phyloP scores from a whole-genome alignment of 352 stramenopile genomes.

The Pythium insidiosum region DNA sequence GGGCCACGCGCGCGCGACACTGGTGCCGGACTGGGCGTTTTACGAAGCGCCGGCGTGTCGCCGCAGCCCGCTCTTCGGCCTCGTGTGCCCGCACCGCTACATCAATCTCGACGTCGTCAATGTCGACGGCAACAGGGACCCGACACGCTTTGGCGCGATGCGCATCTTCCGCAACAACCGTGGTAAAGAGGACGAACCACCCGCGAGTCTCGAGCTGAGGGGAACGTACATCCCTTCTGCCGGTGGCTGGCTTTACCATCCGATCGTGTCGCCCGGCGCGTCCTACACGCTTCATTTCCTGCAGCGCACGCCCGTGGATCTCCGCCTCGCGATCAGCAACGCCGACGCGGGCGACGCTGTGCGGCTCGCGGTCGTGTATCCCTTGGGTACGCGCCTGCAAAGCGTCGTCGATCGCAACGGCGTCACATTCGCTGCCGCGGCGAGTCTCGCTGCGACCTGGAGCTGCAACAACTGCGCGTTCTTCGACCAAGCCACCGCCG shows the following conservation, averaged over 20 bases:
- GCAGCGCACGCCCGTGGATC: conserved; percentile 10
- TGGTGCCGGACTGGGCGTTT: conserved; percentile 26
- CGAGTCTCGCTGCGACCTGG: neutral
- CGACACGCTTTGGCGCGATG: conserved; percentile 14
- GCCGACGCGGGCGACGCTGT: conserved; percentile 13
- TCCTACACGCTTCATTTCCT: conserved; percentile 25
- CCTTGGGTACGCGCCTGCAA: conserved; percentile 10
- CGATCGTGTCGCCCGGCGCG: conserved; percentile 20
- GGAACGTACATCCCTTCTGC: conserved; percentile 27
- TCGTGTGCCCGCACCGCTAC: conserved; percentile 31
- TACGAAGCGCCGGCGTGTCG: conserved; percentile 17
- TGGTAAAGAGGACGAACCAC: neutral
- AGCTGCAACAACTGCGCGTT: conserved; percentile 24
- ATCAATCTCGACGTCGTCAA: conserved; percentile 28
- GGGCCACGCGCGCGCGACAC: conserved; percentile 6
- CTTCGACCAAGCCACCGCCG: conserved; percentile 12
- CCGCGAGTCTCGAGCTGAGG: conserved; percentile 12
- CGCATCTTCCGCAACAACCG: conserved; percentile 20
- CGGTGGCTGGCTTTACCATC: conserved; percentile 30
- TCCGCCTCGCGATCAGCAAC: conserved; percentile 20
- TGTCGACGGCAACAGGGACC: conserved; percentile 12
- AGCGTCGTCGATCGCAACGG: conserved; percentile 9
- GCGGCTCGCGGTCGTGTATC: conserved; percentile 20
- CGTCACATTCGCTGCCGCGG: conserved; percentile 2
- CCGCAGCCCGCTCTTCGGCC: conserved; percentile 7